Evolutionary conservation across 768 basidiomycete species (phyloP), one percentile per base, ranked within the genome.

Genomic region (Lanmaoa rubissima): DNA sequence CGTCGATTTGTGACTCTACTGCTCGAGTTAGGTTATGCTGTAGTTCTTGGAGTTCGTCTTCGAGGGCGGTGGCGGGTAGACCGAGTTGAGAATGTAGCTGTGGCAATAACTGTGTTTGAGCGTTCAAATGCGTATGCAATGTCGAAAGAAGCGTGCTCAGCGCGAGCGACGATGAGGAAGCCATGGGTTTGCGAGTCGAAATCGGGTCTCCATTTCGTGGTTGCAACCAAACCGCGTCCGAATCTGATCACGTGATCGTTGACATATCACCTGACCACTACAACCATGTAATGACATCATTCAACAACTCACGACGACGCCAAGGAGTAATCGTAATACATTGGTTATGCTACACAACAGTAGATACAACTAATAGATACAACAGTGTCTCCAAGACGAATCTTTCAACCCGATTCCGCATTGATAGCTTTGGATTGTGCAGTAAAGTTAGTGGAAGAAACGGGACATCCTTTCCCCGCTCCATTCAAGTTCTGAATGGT

Each of bases 31-130:
- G 84, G 48, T 87, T 84, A 34, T 86, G 79, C 64, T 94, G 87
- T 8, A 96, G 79, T 9, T 79, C 72, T 51, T 80, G 76, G 34
- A 95, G 79, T 57, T 97, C 94, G 69, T 91, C 87, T 68, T 90
- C 84, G 42, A 95, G 82, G 0, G 92, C 87, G 12, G 85, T 84
- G 28, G 83, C 73, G 10, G 93, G 91, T 14, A 95, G 79, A 34
- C 91, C 92, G 16, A 96, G 88, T 65, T 91, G 91, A 1, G 83
- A 78, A 71, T 95, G 92, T 5, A 96, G 77, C 8, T 86, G 84
- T 16, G 92, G 92, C 2, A 96, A 77, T 34, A 92, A 78, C 59
- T 89, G 86, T 0, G 90, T 92, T 72, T 95, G 92, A 2, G 85
- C 74, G 69, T 89, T 88, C 6, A 94, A 75, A 69, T 90, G 88